Base-by-base conservation (phyloP, 306 rosid species). In the Trifolium fragiferum region DNA sequence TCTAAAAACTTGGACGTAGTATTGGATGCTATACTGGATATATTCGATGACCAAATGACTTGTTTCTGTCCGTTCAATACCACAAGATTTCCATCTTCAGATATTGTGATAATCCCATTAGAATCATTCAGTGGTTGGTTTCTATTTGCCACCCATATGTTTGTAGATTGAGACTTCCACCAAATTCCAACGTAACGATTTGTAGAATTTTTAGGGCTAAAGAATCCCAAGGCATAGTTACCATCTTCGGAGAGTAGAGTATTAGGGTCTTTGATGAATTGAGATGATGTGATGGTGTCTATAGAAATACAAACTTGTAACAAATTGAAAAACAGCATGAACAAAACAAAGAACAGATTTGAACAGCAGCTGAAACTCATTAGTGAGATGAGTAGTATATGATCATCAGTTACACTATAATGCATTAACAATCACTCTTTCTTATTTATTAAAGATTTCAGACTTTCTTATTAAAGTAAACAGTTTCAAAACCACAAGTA, bases 1-100 rank as follows among this genome's bases (percentile, higher is more conserved):
- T 87, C 89, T 19, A 25, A 64, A 30, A 87, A 75, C 19, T 68
- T 8, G 62, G 2, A 71, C 68, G 1, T 77, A 3, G 81, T 37
- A 68, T 78, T 80, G 7, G 15, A 8, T 10, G 23, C 27, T 3
- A 57, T 3, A 5, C 21, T 78, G 37, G 84, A 15, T 4, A 82
- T 59, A 18, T 59, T 73, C 1, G 89, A 66, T 58, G 84, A 80
- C 89, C 91, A 82, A n/a, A 82, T 1, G 0, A 51, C 27, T 1
- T 0, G 7, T 37, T 81, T 76, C 9, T 72, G 30, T 8, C 75
- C 68, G 19, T 87, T 66, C 23, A 83, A 51, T 2, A 76, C 78
- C 2, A 54, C 74, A 40, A 81, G 74, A 57, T 81, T 81, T 21
- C 84, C 81, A 21, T 44, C 65, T 4, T 55, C 65, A 6, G 70